Conservation (phyloP, 108 stramenopile genomes). For the Discostella pseudostelligera region DNA sequence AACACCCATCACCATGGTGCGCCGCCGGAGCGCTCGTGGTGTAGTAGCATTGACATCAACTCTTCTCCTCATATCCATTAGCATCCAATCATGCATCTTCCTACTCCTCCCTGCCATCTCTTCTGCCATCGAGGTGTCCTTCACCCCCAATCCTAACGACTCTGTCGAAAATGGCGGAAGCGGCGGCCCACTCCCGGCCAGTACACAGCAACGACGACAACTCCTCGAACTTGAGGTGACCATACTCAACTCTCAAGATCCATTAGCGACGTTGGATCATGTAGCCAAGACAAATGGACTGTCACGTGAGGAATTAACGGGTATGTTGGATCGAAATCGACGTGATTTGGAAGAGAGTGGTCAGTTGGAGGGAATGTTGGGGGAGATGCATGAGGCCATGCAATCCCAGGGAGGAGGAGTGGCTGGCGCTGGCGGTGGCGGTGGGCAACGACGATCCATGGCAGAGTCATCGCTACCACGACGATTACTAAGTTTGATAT, state of each 20-base stretch:
- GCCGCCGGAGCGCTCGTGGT: background rate
- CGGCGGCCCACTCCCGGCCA: slow-evolving; percentile 61
- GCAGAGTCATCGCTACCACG: slow-evolving; percentile 39
- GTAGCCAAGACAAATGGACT: slow-evolving; percentile 70
- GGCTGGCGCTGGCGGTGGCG: slow-evolving; percentile 23
- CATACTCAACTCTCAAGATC: slow-evolving; percentile 67
- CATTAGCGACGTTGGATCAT: slow-evolving; percentile 58
- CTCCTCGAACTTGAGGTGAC: slow-evolving; percentile 65
- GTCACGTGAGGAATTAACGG: slow-evolving; percentile 52
- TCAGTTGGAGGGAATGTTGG: slow-evolving; percentile 30
- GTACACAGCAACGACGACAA: slow-evolving; percentile 58
- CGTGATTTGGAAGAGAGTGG: slow-evolving; percentile 51
- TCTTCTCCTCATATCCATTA: slow-evolving; percentile 5
- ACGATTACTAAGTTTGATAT: slow-evolving; percentile 41
- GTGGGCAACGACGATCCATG: slow-evolving; percentile 12
- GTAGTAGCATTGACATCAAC: background rate
- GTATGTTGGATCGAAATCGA: slow-evolving; percentile 67
- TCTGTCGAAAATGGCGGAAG: slow-evolving; percentile 29
- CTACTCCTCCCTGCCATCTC: background rate
- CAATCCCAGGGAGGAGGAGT: slow-evolving; percentile 7
- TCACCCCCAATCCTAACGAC: slow-evolving; percentile 45
- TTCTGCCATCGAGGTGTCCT: slow-evolving; percentile 41
- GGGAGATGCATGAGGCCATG: slow-evolving; percentile 28
- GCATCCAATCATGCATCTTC: slow-evolving; percentile 3
- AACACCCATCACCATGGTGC: too few relatives aligned